Evolutionary conservation across 495 filamentous ascomycete genomes (phyloP).

Genomic region (Penicillium egyptiacum): DNA sequence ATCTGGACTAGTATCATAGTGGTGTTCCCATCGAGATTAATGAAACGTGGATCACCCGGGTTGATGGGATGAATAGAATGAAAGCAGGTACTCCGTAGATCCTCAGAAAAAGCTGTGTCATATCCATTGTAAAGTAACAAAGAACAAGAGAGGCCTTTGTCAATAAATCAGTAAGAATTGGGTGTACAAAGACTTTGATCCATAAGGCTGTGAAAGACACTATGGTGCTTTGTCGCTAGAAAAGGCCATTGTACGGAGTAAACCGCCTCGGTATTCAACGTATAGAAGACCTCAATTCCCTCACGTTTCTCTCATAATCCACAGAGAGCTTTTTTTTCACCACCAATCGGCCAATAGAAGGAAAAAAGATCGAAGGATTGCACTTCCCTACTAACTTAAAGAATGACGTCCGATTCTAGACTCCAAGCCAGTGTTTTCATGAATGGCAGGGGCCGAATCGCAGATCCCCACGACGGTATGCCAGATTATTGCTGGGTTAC

Average conservation of each 20-base stretch:
- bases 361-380: neutral
- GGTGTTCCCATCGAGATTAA: neutral
- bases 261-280: neutral
- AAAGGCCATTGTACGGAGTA: neutral
- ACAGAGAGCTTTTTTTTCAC: neutral
- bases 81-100: neutral
- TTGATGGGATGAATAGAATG: neutral
- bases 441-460: neutral
- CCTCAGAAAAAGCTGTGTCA: neutral
- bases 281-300: neutral
- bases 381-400: neutral
- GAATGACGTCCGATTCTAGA: neutral
- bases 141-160: neutral
- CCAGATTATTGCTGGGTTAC: neutral
- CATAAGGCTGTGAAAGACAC: neutral
- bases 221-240: neutral
- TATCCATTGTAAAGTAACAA: neutral
- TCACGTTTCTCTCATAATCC: neutral
- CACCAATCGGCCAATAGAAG: neutral
- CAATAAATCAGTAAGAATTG: neutral
- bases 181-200: neutral
- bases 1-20: neutral
- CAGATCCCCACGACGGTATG: conserved; percentile 4
- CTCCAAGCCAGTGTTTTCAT: conserved; percentile 1
- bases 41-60: neutral